Evolutionary conservation across 2,329 filamentous ascomycete species (phyloP).

Genomic region (Rhynchosporium agropyri): DNA sequence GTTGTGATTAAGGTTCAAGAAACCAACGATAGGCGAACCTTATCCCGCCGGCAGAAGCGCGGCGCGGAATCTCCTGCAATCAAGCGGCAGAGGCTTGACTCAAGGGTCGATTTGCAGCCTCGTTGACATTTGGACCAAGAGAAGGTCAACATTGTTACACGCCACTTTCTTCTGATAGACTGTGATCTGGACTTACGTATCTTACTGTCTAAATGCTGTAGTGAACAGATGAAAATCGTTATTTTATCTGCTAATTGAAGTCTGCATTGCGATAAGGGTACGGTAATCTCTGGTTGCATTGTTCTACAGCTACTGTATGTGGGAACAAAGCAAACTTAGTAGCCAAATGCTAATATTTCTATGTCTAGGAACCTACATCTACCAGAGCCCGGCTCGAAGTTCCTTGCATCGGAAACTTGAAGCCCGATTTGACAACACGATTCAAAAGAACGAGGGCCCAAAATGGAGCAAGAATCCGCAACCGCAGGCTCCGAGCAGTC

Average conservation of each 20-base stretch:
- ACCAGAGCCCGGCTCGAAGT: not conserved
- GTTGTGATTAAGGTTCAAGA: not conserved
- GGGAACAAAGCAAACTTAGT: slow-evolving; percentile 1
- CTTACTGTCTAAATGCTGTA: too few species aligned
- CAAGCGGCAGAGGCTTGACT: slow-evolving; percentile 3
- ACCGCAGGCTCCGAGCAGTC: slow-evolving; percentile 27
- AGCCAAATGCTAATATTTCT: slow-evolving; percentile 3
- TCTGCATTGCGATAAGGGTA: slow-evolving; percentile 4
- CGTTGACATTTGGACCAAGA: not conserved
- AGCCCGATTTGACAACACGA: not conserved
- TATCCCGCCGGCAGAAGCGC: not conserved
- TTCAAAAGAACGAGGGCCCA: slow-evolving; percentile 27
- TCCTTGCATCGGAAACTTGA: not conserved
- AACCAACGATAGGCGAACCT: slow-evolving; percentile 19
- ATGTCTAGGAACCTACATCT: not conserved
- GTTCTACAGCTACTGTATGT: not conserved
- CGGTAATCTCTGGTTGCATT: slow-evolving; percentile 13
- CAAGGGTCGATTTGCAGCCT: slow-evolving; percentile 1
- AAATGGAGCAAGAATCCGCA: slow-evolving; percentile 19
- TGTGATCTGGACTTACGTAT: not conserved
- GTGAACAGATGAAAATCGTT: not conserved
- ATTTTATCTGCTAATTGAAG: slow-evolving; percentile 4
- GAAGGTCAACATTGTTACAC: slow-evolving; percentile 8
- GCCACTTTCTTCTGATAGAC: not conserved
- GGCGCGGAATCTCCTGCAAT: not conserved